Percentiles rank a stretch among this genome's conserved stretches.
phyloP scores from a whole-genome alignment of 306 rosid species.

The Quercus ilex region DNA sequence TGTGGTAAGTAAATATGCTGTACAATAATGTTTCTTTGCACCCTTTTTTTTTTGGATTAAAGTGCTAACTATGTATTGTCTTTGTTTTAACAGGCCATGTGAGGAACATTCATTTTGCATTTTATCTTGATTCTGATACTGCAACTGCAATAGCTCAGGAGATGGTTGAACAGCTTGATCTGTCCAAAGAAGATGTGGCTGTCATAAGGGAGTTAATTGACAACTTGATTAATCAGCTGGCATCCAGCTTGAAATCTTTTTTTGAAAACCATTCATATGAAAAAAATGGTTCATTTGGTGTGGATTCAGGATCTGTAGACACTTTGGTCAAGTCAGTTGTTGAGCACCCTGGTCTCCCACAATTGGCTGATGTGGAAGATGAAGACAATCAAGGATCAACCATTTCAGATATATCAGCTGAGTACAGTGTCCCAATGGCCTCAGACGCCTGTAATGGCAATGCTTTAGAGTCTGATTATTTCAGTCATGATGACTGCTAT shows the following conservation, averaged over 20 bases:
- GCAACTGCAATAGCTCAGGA: conserved; percentile 74
- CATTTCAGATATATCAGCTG: conserved; percentile 50
- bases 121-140: conserved; percentile 71
- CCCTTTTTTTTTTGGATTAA: neutral
- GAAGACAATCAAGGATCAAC: conserved; percentile 48
- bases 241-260: conserved; percentile 55
- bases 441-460: conserved; percentile 25
- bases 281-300: conserved; percentile 26
- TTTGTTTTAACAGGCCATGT: conserved; percentile 51
- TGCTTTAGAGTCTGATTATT: conserved; percentile 24
- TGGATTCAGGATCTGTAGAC: conserved; percentile 15
- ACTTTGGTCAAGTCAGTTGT: conserved; percentile 16
- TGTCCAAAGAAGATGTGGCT: conserved; percentile 47
- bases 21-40: neutral
- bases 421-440: conserved; percentile 24
- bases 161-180: conserved; percentile 87
- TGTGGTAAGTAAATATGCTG: conserved; percentile 45
- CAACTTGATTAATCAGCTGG: conserved; percentile 49
- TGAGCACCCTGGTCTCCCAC: conserved; percentile 23
- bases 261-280: conserved; percentile 30
- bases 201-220: conserved; percentile 67
- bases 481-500: conserved; percentile 35
- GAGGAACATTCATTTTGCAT: conserved; percentile 76
- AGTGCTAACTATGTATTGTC: neutral
- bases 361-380: conserved; percentile 32